Base-by-base conservation (phyloP, 164 flowering plant genomes). In the Vitis rupestris region DNA sequence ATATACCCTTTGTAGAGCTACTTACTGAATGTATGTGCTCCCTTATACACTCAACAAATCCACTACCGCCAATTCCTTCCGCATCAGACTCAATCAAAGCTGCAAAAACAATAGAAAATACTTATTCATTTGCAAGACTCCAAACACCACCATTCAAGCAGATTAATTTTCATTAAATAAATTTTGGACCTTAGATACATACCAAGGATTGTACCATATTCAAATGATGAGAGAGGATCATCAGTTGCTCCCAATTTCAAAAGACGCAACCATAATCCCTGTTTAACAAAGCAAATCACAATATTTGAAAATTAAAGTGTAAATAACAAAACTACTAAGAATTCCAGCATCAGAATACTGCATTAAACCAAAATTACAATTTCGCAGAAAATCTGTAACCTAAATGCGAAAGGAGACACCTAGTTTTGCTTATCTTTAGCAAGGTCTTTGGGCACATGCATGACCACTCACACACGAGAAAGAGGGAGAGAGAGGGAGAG, bases 21-120 rank as follows among this genome's bases (percentile, higher is more conserved):
- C 93, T 53, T 81, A 95, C 99, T 29, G 97, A 81, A 78, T 89
- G 84, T 78, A 96, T 90, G 75, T 96, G 99, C 79, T 96, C 99
- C 72, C 97, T 88, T 70, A 96, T 96, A 79, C 99, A 96, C 76
- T 93, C 99, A 73, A 96, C 88, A 84, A 96, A 96, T 15, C 98
- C 99, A 77, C 99, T 96, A 9, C 99, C 99, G 52, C 99, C 99
- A 88, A 96, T 96, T 3, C 99, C 99, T 82, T 96, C 99, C 0
- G 99, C 99, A 81, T 96, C 99, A 75, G 95, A 93, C 82, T 96
- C 98, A 54, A 96, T 96, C 68, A 96, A 84, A 71, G 99, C 99
- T 93, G 92, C 75, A 81, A 77, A 73, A 15, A 0, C 17, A 64
- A 27, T 29, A 15, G 68, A 17, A 69, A 44, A 53, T 12, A 15